phyloP scores from a whole-genome alignment of 805 yeast genomes.

The Kodamaea hsintzibuensis region DNA sequence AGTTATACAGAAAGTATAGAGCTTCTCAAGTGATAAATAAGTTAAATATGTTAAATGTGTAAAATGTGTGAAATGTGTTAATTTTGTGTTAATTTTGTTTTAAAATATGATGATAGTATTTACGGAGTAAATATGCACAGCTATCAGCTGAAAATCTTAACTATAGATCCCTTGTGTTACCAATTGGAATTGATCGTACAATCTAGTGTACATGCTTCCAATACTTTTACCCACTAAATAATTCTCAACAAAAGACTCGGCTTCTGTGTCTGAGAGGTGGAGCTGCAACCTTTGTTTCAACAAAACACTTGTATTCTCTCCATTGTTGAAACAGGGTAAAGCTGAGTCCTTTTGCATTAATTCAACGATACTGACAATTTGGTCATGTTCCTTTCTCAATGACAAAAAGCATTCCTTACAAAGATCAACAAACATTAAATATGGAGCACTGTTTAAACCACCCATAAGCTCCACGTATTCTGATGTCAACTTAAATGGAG shows the following conservation, averaged over 20 bases:
- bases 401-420: constrained; percentile 75
- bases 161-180: constrained; percentile 93
- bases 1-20: no score
- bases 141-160: constrained; percentile 23
- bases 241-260: constrained; percentile 76
- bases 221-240: constrained; percentile 75
- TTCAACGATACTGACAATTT: constrained; percentile 79
- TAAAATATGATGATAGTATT: no score
- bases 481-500: constrained; percentile 89
- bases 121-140: not conserved
- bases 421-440: constrained; percentile 57
- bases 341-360: constrained; percentile 90
- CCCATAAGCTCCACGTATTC: constrained; percentile 91
- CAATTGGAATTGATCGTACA: constrained; percentile 94
- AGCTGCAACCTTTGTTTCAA: constrained; percentile 81
- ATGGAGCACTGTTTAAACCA: constrained; percentile 66
- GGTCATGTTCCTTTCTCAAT: constrained; percentile 71
- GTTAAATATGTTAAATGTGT: not conserved
- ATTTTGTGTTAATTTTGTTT: not conserved
- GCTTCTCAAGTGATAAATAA: no score
- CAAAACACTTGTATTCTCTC: constrained; percentile 77
- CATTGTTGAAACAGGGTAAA: constrained; percentile 89
- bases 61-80: not conserved
- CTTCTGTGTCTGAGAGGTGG: constrained; percentile 68
- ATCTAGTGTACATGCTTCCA: constrained; percentile 85